A percentile compares a stretch with the other conserved stretches of the same genome.
phyloP scores from a whole-genome alignment of 495 filamentous ascomycete genomes.

The Eremomyces bilateralis region DNA sequence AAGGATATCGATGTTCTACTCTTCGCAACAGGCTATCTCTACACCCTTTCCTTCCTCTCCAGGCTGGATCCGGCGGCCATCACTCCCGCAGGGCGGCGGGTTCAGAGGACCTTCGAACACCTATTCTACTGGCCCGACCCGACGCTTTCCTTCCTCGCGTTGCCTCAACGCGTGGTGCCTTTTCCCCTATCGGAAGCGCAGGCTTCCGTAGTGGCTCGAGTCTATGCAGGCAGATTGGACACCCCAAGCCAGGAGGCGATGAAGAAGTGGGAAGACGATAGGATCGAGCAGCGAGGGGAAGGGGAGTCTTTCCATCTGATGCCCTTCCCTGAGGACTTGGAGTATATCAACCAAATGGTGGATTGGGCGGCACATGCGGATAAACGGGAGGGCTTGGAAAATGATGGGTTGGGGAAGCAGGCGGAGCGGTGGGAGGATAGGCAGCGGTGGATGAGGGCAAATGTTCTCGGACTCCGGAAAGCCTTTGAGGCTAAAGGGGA shows the following conservation, averaged over 20 bases:
- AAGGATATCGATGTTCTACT: conserved; percentile 38
- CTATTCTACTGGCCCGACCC: conserved; percentile 55
- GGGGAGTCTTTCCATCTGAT: conserved; percentile 38
- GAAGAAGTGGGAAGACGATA: conserved; percentile 35
- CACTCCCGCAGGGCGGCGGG: conserved; percentile 34
- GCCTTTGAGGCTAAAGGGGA: too few species aligned
- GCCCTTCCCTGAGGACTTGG: conserved; percentile 49
- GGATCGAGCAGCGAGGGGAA: conserved; percentile 22
- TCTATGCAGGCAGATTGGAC: conserved; percentile 43
- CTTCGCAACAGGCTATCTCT: conserved; percentile 59
- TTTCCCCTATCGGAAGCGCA: conserved; percentile 68
- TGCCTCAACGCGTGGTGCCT: conserved; percentile 63
- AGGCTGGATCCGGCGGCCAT: conserved; percentile 35
- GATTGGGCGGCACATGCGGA: conserved; percentile 33
- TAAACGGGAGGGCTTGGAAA: conserved; percentile 19
- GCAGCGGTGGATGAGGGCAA: conserved; percentile 39
- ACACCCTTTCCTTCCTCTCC: conserved; percentile 46
- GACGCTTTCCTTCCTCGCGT: conserved; percentile 53
- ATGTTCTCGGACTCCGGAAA: conserved; percentile 31
- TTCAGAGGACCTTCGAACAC: conserved; percentile 50
- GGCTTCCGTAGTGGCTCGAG: conserved; percentile 48
- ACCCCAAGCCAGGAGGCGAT: conserved; percentile 43
- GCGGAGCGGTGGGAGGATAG: conserved; percentile 45
- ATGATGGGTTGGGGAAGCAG: conserved; percentile 34
- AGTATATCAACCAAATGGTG: conserved; percentile 54